Evolutionary conservation across 2,329 filamentous ascomycete genomes (phyloP), one percentile per base, ranked within the genome.

Genomic region (Fusarium foetens): DNA sequence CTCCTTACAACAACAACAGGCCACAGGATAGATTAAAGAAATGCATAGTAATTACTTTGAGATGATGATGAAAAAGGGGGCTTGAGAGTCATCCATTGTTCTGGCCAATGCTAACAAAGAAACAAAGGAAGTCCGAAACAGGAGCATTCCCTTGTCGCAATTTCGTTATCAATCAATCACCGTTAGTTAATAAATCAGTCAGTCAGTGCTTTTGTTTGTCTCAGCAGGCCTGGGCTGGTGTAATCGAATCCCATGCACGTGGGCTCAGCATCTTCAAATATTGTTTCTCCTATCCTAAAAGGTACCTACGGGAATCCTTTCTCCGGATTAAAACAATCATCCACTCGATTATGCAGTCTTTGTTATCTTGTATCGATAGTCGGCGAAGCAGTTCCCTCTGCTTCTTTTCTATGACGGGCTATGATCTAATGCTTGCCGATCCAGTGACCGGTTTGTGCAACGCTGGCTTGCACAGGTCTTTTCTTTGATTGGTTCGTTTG

Each of bases 361-460:
- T 70, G 52, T 66, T 59, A 59, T 73, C 57, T 23, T 42, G 19
- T 60, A 60, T 60, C 53, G 57, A 68, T 58, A 41, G 48, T 21
- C 17, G 36, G 62, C 36, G 19, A 70, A 66, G n/a, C 25, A 38
- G 31, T 69, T 48, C 45, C 55, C 25, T 72, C 16, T 68, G 38
- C 17, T 69, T 72, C 68, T 51, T 19, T 70, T 66, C 55, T 41
- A 73, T 72, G 70, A 67, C 70, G 61, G 70, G 17, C 19, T 61
- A 73, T 72, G 70, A 72, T 70, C 70, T 72, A 72, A 70, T 73
- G 48, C 31, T 53, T 71, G 66, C 70, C 70, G 70, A 72, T 73
- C 70, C 70, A 72, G 70, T 72, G 70, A 72, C 70, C 61, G 70
- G 70, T 39, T 66, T 68, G 67, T 71, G 63, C 53, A 71, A 59